Evolutionary conservation across 441 rosid genomes (phyloP).

Genomic region (Macaranga tanarius): DNA sequence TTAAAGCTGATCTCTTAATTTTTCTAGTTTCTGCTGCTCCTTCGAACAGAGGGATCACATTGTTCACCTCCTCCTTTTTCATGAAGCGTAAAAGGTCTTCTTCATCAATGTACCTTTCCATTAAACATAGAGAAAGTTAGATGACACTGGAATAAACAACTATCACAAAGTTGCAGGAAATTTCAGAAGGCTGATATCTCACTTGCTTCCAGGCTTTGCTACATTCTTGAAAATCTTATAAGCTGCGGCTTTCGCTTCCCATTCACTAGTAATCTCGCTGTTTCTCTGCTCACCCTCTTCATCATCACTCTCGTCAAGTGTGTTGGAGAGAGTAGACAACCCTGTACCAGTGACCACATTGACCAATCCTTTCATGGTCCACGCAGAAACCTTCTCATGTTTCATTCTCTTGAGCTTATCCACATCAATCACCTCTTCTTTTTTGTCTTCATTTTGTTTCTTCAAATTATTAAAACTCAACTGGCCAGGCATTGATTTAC

Average conservation of each 20-base stretch:
- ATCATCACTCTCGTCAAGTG: conserved; percentile 39
- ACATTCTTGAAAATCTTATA: conserved; percentile 53
- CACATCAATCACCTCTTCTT: conserved; percentile 54
- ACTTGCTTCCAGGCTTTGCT: conserved; percentile 56
- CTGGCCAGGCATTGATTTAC: conserved; percentile 32
- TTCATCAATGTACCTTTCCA: conserved; percentile 62
- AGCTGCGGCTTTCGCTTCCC: conserved; percentile 69
- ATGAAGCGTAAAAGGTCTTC: conserved; percentile 71
- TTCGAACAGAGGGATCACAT: conserved; percentile 59
- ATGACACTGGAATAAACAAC: background rate
- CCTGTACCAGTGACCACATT: conserved; percentile 47
- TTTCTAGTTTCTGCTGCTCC: conserved; percentile 48
- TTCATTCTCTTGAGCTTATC: conserved; percentile 54
- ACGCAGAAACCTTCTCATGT: conserved; percentile 56
- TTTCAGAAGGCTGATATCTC: conserved; percentile 23
- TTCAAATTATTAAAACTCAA: conserved; percentile 40
- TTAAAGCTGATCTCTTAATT: conserved; percentile 55
- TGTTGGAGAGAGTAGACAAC: conserved; percentile 40
- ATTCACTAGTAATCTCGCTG: conserved; percentile 51
- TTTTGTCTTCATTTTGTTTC: conserved; percentile 25
- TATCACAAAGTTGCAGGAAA: background rate
- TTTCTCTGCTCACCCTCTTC: conserved; percentile 43
- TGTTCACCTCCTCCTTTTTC: conserved; percentile 79
- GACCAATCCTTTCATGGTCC: conserved; percentile 63
- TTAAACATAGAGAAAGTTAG: background rate